Evolutionary conservation across 805 yeast species (phyloP).

Genomic region (Metschnikowia noctiluminum): DNA sequence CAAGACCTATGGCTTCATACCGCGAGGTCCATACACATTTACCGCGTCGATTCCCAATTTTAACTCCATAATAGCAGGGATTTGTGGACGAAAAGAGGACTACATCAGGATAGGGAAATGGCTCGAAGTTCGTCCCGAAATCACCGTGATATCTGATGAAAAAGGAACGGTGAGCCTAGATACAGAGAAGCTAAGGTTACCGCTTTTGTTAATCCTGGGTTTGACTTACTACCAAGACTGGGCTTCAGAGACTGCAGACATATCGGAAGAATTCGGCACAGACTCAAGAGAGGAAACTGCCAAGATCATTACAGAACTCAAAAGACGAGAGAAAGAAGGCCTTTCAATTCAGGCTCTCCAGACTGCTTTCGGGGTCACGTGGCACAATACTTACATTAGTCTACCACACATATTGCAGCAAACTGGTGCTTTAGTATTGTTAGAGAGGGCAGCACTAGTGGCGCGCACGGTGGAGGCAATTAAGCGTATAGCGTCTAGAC

Average conservation of each 20-base stretch:
- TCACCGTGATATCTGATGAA: conserved; percentile 1
- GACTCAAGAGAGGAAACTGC: conserved; percentile 1
- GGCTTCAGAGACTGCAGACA: conserved; percentile 9
- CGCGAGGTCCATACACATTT: conserved; percentile 1
- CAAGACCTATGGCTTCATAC: conserved; percentile 17
- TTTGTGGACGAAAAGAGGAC: not conserved
- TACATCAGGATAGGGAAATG: conserved; percentile 15
- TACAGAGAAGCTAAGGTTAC: conserved; percentile 8
- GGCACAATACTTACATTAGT: conserved; percentile 11
- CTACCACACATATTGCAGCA: conserved; percentile 13
- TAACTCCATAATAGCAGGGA: not conserved
- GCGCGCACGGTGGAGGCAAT: not conserved
- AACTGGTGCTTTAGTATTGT: conserved; percentile 7
- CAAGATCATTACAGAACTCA: conserved; percentile 3
- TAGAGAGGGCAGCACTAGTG: not conserved
- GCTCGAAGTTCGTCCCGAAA: conserved; percentile 14
- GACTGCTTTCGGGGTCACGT: conserved; percentile 16
- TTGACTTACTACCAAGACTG: conserved; percentile 13
- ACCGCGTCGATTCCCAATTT: conserved; percentile 10
- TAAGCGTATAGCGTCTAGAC: conserved; percentile 1
- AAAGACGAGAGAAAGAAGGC: conserved; percentile 6
- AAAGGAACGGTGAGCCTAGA: conserved; percentile 4
- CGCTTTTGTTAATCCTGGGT: conserved; percentile 16
- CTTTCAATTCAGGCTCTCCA: conserved; percentile 8
- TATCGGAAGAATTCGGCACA: conserved; percentile 6